Base-by-base conservation (phyloP, 441 rosid genomes). In the Arabidopsis lyrata region DNA sequence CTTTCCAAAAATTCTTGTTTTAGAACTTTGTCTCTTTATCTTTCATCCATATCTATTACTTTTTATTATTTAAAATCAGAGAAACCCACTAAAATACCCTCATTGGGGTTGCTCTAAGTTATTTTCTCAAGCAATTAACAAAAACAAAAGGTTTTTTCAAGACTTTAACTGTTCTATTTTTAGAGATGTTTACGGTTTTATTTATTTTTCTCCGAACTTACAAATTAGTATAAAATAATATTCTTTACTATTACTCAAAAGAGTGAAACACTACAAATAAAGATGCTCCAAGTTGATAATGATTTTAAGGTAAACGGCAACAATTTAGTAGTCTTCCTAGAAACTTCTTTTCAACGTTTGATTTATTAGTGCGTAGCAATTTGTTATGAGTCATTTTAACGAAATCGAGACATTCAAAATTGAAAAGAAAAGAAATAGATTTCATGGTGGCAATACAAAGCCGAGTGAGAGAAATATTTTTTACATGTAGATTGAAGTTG, bases 261-360 rank as follows among this genome's bases (percentile, higher is more conserved):
- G 39, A 42, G 73, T 60, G 73, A 58, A 75, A 68, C 74, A 60
- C 68, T 44, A 36, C 68, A 42, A 41, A 63, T 75, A 60, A 75
- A 44, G 24, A 34, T 12, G 32, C 42, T 75, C 52, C 52, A 54
- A 53, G 50, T 44, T 24, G 52, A 53, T 68, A 18, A 16, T 12
- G 45, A 44, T 62, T 35, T 53, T 54, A 62, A 53, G 74, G 78
- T 52, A 62, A 62, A 68, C 62, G 64, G 57, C 42, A 68, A 42
- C 16, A 44, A 31, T 15, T 15, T 75, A 61, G 22, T 31, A 53
- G 69, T 68, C 16, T 42, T 67, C 65, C 58, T 10, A 24, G n/a
- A 66, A 74, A 74, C 54, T 49, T 60, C 55, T 32, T 66, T 8
- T 2, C 12, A 50, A 20, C 22, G 59, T 50, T 53, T 29, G 14